Base-by-base conservation (phyloP, 805 yeast species). In the Sugiyamaella americana region DNA sequence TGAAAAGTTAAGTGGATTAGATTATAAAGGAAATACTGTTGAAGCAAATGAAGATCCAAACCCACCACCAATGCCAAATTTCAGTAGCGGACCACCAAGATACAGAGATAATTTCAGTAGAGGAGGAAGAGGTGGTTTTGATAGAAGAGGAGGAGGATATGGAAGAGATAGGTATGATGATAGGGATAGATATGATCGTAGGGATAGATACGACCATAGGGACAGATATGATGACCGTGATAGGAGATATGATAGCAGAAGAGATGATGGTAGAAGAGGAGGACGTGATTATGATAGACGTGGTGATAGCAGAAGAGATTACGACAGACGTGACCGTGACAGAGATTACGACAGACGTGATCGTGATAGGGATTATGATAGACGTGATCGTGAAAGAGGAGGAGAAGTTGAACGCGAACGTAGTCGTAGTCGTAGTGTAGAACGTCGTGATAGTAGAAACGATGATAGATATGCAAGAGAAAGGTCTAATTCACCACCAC, bases 31-130 rank as follows among this genome's bases (percentile, higher is more conserved):
- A 56, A 64, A 77, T 44, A 69, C 72, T 42, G 71, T 88, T 46
- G 65, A 76, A 41, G 84, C 88, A 45, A 87, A 81, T 71, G 86
- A 80, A 69, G 96, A 87, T 60, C 75, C 59, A 36, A 51, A 58
- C 10, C 63, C 64, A 17, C 63, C 65, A 16, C 59, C 63, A 63
- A 66, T 75, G 69, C 58, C 78, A 37, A 53, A 46, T 40, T 56
- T 49, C 41, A n/a, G n/a, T n/a, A 58, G 45, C 6, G 21, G 38
- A 17, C 47, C 53, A 44, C 40, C 57, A 10, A 53, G 59, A 2
- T 48, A 37, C 34, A 44, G 59, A 29, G 52, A 49, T 20, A 55
- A 46, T 37, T 43, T 43, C 24, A 35, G 51, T 16, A 49, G 58
- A 18, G 45, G 57, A 30, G 44, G 51, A 13, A 44, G 54, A 22